A percentile compares a stretch with the other conserved stretches of the same genome.
Evolutionary conservation across 2,329 filamentous ascomycete species (phyloP).

Genomic region (Fusarium solani-melongenae): DNA sequence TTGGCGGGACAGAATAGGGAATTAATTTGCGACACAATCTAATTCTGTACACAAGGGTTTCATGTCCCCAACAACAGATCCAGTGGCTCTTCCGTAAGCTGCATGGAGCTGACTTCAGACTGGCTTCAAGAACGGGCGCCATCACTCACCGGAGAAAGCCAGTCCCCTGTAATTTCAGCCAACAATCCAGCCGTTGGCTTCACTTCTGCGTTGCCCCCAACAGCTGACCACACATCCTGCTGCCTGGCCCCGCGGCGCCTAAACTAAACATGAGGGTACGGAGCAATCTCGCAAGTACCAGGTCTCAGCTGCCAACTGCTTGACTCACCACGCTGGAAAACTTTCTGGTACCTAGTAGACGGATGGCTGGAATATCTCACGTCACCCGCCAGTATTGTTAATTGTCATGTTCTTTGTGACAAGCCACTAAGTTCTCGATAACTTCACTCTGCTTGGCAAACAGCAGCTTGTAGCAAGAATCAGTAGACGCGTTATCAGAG

Average conservation of each 20-base stretch:
- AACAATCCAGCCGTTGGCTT: not conserved
- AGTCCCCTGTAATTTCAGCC: not conserved
- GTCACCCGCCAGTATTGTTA: not conserved
- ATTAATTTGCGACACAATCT: not conserved
- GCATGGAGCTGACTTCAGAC: not conserved
- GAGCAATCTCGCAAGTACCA: not conserved
- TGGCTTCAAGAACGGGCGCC: not conserved
- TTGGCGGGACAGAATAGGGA: not conserved
- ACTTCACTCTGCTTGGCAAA: not conserved
- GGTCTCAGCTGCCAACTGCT: not conserved
- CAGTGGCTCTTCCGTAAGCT: not conserved
- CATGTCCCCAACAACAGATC: not conserved
- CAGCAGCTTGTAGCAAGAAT: not conserved
- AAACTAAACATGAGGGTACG: not conserved
- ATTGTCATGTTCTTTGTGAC: not conserved
- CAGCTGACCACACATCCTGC: not conserved
- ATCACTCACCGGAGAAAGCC: not conserved
- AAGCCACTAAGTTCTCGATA: not conserved
- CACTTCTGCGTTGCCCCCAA: not conserved
- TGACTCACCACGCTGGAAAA: not conserved
- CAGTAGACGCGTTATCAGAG: not conserved
- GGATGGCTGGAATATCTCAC: not conserved
- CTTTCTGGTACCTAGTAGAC: not conserved
- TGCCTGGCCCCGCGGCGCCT: not conserved
- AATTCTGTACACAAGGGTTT: not conserved